Evolutionary conservation across 2,329 filamentous ascomycete genomes (phyloP).

Genomic region (Fusarium phyllophilum): DNA sequence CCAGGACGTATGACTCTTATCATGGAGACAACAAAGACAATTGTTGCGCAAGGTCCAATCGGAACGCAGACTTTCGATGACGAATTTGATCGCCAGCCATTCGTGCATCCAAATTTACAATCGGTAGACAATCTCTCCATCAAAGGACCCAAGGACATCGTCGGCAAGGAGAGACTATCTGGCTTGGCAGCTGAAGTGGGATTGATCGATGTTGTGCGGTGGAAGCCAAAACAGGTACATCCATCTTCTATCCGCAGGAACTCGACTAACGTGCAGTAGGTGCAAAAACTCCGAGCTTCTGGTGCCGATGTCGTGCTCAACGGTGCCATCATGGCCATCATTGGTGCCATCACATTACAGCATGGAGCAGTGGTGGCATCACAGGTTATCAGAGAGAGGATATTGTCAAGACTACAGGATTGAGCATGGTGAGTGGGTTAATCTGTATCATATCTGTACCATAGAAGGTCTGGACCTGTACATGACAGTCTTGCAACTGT

Average conservation of each 20-base stretch:
- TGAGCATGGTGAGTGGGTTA: slow-evolving; percentile 29
- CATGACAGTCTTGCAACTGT: slow-evolving; percentile 35
- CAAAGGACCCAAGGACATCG: slow-evolving; percentile 67
- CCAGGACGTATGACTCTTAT: slow-evolving; percentile 51
- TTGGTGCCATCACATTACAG: slow-evolving; percentile 91
- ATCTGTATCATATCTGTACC: slow-evolving; percentile 47
- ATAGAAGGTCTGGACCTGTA: slow-evolving; percentile 43
- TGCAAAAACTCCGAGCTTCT: slow-evolving; percentile 74
- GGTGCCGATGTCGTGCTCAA: slow-evolving; percentile 80
- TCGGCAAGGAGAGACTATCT: slow-evolving; percentile 73
- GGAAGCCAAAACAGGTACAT: slow-evolving; percentile 85
- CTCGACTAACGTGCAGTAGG: slow-evolving; percentile 49
- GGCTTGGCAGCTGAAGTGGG: slow-evolving; percentile 76
- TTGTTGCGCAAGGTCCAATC: slow-evolving; percentile 49
- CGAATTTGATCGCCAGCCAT: slow-evolving; percentile 68
- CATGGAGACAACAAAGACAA: slow-evolving; percentile 53
- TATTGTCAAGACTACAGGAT: slow-evolving; percentile 61
- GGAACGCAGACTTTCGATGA: slow-evolving; percentile 52
- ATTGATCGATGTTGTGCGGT: slow-evolving; percentile 80
- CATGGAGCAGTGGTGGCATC: slow-evolving; percentile 83
- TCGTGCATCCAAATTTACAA: slow-evolving; percentile 74
- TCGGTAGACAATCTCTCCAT: slow-evolving; percentile 78
- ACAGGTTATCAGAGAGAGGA: slow-evolving; percentile 78
- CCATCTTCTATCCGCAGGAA: not conserved
- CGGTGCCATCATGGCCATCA: slow-evolving; percentile 82